Evolutionary conservation across 441 rosid species (phyloP).

Genomic region (Adansonia grandidieri): DNA sequence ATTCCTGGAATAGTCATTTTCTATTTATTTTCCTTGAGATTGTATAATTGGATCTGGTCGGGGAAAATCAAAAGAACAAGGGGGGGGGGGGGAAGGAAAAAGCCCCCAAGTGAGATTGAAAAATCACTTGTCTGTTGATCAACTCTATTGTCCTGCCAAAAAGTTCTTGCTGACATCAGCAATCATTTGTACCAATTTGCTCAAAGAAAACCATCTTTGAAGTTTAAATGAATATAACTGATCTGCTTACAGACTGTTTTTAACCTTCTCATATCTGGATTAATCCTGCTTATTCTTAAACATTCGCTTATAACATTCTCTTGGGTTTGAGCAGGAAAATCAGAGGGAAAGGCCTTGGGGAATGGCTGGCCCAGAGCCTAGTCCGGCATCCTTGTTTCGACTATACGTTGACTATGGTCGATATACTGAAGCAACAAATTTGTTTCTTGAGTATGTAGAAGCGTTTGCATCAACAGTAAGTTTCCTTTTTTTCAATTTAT

Average conservation of each 20-base stretch:
- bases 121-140: not conserved
- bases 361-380: slow-evolving; percentile 83
- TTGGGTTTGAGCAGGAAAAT: slow-evolving; percentile 53
- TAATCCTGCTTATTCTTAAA: slow-evolving; percentile 1
- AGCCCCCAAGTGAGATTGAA: not conserved
- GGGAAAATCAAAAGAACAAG: not conserved
- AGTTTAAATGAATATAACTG: not conserved
- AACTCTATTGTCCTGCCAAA: not conserved
- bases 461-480: slow-evolving; percentile 80
- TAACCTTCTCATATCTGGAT: slow-evolving; percentile 12
- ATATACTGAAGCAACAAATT: slow-evolving; percentile 82
- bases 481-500: slow-evolving; percentile 26
- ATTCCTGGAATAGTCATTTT: not conserved
- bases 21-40: not conserved
- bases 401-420: slow-evolving; percentile 80
- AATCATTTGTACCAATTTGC: slow-evolving; percentile 1
- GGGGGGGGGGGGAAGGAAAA: not conserved
- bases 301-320: slow-evolving; percentile 27
- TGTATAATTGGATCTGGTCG: not conserved
- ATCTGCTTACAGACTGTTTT: slow-evolving; percentile 7
- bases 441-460: slow-evolving; percentile 76
- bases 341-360: slow-evolving; percentile 70
- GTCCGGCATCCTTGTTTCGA: slow-evolving; percentile 79
- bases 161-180: slow-evolving; percentile 4
- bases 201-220: not conserved